A percentile compares a stretch with the other conserved stretches of the same genome.
Conservation (phyloP, 1,139 yeast genomes). For the Lodderomyces metapsilosis region DNA sequence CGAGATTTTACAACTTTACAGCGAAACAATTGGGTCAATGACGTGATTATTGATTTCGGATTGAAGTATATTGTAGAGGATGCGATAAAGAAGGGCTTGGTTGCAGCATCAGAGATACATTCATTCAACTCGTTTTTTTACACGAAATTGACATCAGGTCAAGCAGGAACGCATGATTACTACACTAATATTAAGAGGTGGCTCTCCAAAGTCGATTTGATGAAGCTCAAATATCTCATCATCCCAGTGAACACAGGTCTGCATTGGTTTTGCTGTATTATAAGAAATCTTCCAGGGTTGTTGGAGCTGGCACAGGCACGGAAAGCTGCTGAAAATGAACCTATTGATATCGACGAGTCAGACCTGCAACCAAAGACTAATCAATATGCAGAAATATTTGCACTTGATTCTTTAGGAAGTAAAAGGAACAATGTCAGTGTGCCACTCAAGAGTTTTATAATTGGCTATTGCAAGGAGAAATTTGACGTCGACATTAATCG, state of each 20-base stretch:
- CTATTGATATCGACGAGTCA: neutral
- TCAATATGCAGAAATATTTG: slow-evolving; percentile 51
- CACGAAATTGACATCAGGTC: slow-evolving; percentile 51
- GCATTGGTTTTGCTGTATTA: slow-evolving; percentile 89
- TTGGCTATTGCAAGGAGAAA: slow-evolving; percentile 68
- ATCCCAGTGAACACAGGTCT: slow-evolving; percentile 79
- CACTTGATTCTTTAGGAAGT: slow-evolving; percentile 75
- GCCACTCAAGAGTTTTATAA: slow-evolving; percentile 63
- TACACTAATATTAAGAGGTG: slow-evolving; percentile 74
- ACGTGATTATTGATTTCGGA: slow-evolving; percentile 70
- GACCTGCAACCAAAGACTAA: slow-evolving; percentile 2
- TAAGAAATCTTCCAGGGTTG: slow-evolving; percentile 46
- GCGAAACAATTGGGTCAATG: slow-evolving; percentile 76
- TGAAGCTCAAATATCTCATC: slow-evolving; percentile 59
- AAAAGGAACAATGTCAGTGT: slow-evolving; percentile 52
- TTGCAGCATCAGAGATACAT: slow-evolving; percentile 40
- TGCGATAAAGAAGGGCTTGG: slow-evolving; percentile 23
- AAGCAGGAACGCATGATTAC: slow-evolving; percentile 27
- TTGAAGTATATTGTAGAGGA: slow-evolving; percentile 54
- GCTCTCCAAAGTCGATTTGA: slow-evolving; percentile 70
- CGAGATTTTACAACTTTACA: slow-evolving; percentile 68
- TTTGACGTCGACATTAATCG: slow-evolving; percentile 47
- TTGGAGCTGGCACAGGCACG: slow-evolving; percentile 13
- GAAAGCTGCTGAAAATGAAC: slow-evolving; percentile 3
- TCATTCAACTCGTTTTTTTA: slow-evolving; percentile 85